A percentile compares a stretch with the other conserved stretches of the same genome.
phyloP scores from a whole-genome alignment of 192 early-diverging fungal genomes.

The Rhizophlyctis rosea region DNA sequence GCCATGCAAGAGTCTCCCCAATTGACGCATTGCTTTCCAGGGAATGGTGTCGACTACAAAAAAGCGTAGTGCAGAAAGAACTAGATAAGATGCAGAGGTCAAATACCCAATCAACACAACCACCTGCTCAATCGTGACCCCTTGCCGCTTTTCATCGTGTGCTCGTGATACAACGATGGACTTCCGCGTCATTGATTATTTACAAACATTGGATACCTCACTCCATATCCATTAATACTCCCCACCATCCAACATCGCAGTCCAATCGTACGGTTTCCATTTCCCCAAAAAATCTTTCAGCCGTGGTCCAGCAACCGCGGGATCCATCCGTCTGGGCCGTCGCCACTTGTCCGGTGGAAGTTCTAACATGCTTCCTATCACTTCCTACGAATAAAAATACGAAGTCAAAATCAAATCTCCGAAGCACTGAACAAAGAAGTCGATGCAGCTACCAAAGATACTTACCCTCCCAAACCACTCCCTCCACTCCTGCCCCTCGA shows the following conservation, averaged over 20 bases:
- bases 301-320: constrained; percentile 48
- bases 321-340: constrained; percentile 54
- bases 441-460: constrained; percentile 16
- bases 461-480: constrained; percentile 78
- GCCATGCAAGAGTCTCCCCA: too few species aligned
- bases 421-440: constrained; percentile 12
- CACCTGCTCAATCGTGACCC: too few species aligned
- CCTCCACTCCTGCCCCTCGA: constrained; percentile 79
- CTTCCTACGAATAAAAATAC: constrained; percentile 48
- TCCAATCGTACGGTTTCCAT: constrained; percentile 89
- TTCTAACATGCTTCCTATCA: constrained; percentile 79
- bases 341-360: constrained; percentile 73
- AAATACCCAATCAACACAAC: too few species aligned
- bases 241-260: constrained; percentile 52
- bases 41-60: too few species aligned
- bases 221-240: constrained; percentile 7
- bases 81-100: too few species aligned
- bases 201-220: too few species aligned
- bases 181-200: too few species aligned
- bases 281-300: constrained; percentile 54
- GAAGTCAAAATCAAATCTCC: constrained; percentile 6
- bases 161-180: too few species aligned
- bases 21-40: too few species aligned
- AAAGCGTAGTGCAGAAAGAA: too few species aligned
- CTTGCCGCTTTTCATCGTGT: too few species aligned